A percentile compares a stretch with the other conserved stretches of the same genome.
Conservation (phyloP, 208 protist genomes). For the Acanthamoeba divionensis region DNA sequence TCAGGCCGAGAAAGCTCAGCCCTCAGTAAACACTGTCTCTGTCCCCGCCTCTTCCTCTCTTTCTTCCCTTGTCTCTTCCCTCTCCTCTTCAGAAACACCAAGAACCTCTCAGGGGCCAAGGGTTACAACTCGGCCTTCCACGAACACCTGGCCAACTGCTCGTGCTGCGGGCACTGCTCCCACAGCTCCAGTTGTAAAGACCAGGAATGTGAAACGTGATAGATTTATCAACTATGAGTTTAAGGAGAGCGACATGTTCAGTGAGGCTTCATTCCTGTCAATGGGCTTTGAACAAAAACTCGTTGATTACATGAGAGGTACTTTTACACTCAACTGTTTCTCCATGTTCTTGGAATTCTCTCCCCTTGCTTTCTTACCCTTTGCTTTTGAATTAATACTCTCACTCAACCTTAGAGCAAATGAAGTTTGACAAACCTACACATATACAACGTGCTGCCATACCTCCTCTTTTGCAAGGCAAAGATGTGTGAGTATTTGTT, state of each 20-base stretch:
- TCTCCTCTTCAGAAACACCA: background rate
- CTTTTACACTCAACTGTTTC: background rate
- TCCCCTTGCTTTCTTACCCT: background rate
- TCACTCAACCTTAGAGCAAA: background rate
- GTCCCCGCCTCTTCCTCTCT: background rate
- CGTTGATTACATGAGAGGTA: constrained; percentile 10
- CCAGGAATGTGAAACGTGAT: background rate
- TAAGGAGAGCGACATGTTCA: constrained; percentile 51
- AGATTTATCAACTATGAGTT: constrained; percentile 29
- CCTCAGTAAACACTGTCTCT: background rate
- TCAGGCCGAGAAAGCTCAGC: background rate
- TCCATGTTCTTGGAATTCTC: background rate
- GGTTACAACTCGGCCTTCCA: background rate
- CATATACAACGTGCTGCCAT: constrained; percentile 32
- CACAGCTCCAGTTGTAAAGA: background rate
- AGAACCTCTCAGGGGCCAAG: background rate
- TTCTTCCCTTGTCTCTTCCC: background rate
- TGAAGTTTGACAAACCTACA: constrained; percentile 47
- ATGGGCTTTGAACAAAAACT: background rate
- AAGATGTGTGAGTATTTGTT: constrained; percentile 34
- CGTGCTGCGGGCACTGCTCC: too few relatives aligned
- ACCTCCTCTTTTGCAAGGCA: constrained; percentile 17
- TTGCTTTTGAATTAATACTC: background rate
- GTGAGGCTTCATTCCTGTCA: background rate
- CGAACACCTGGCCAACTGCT: background rate